Evolutionary conservation across 2,329 filamentous ascomycete species (phyloP).

Genomic region (Orbilia blumenaviensis): DNA sequence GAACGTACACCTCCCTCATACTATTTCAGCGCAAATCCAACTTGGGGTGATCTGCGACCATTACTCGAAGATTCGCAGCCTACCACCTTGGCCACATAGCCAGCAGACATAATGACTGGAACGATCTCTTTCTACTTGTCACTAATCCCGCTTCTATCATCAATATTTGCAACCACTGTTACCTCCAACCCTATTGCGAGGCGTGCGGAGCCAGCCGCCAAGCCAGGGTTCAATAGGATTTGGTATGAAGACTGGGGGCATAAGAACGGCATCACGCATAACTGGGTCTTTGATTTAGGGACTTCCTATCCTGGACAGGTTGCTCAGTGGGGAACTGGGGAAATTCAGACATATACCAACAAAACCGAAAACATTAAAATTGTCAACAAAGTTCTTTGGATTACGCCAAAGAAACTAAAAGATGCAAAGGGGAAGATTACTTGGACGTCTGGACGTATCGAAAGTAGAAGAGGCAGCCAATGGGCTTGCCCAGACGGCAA

Average conservation of each 20-base stretch:
- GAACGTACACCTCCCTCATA: not conserved
- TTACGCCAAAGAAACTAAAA: conserved; percentile 59
- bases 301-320: conserved; percentile 36
- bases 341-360: conserved; percentile 64
- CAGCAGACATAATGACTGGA: not conserved
- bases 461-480: conserved; percentile 59
- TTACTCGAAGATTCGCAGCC: no score
- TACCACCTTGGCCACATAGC: not conserved
- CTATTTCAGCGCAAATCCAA: not conserved
- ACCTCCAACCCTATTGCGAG: not conserved
- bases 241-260: conserved; percentile 36
- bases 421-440: conserved; percentile 50
- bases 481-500: conserved; percentile 60
- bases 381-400: conserved; percentile 61
- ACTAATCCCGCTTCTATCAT: not conserved
- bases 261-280: conserved; percentile 8
- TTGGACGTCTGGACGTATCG: conserved; percentile 65
- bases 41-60: no score
- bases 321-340: conserved; percentile 64
- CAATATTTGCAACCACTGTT: not conserved
- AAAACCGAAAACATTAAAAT: conserved; percentile 62
- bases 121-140: not conserved
- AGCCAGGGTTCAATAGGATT: conserved; percentile 21
- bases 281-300: conserved; percentile 27
- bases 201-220: not conserved